Percentiles rank a stretch among this genome's conserved stretches.
phyloP scores from a whole-genome alignment of 352 stramenopile species.

The Phytophthora citrophthora region DNA sequence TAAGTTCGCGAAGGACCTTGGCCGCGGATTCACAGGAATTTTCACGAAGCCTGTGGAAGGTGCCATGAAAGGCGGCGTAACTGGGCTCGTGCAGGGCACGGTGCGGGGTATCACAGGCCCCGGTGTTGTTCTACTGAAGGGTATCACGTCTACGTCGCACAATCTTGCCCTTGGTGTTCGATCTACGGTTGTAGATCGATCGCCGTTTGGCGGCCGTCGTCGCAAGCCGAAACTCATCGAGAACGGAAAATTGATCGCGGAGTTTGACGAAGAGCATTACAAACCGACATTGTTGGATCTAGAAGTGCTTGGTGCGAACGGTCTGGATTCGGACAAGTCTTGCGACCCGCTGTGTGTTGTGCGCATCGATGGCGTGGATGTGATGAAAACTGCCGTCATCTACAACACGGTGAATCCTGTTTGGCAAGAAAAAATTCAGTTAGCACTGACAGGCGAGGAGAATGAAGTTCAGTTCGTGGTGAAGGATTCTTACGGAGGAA shows the following conservation, averaged over 20 bases:
- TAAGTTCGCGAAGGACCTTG: conserved; percentile 88
- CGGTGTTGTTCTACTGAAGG: conserved; percentile 85
- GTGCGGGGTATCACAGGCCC: conserved; percentile 82
- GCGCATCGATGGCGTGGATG: conserved; percentile 65
- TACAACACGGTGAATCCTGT: conserved; percentile 88
- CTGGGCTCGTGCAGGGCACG: conserved; percentile 75
- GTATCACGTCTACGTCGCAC: conserved; percentile 85
- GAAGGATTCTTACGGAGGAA: conserved; percentile 85
- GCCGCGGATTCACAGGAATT: conserved; percentile 85
- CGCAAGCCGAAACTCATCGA: conserved; percentile 76
- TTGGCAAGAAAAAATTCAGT: conserved; percentile 79
- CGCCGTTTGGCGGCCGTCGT: conserved; percentile 75
- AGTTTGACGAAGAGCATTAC: conserved; percentile 73
- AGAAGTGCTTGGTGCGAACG: conserved; percentile 77
- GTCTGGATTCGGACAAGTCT: conserved; percentile 74
- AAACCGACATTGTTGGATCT: conserved; percentile 63
- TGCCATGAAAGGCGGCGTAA: conserved; percentile 78
- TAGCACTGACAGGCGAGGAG: conserved; percentile 59
- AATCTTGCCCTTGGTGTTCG: conserved; percentile 78
- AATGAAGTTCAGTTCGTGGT: conserved; percentile 80
- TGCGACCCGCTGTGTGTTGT: conserved; percentile 83
- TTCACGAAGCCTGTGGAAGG: conserved; percentile 90
- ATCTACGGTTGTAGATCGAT: conserved; percentile 83
- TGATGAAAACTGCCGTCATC: conserved; percentile 79
- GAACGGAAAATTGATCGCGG: conserved; percentile 63